Evolutionary conservation across 1,284 basidiomycete genomes (phyloP).

Genomic region (Microbotryum scabiosae): DNA sequence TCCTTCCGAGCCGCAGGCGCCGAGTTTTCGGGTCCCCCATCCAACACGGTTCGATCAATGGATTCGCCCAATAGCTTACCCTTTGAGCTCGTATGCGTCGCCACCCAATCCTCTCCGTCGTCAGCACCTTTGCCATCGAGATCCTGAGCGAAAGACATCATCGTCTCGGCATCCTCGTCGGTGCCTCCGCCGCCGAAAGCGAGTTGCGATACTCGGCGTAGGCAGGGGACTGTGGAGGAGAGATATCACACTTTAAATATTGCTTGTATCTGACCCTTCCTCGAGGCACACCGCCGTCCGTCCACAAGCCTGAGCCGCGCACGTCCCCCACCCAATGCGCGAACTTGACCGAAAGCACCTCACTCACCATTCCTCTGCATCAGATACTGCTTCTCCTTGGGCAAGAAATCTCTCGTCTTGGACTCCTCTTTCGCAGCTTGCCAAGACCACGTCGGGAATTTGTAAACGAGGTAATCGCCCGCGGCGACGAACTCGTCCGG

Average conservation of each 20-base stretch:
- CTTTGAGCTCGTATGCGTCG: conserved; percentile 39
- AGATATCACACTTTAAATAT: no score
- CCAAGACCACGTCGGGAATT: conserved; percentile 94
- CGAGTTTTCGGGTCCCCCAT: no score
- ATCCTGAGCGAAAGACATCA: conserved; percentile 51
- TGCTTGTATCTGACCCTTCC: no score
- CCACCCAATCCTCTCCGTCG: conserved; percentile 45
- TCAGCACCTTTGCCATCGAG: conserved; percentile 40
- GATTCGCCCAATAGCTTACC: conserved; percentile 1
- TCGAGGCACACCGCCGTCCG: no score
- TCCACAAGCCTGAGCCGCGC: no score
- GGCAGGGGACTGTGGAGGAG: conserved; percentile 62
- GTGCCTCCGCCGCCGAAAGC: conserved; percentile 90
- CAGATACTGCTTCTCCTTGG: conserved; percentile 90
- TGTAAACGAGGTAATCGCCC: conserved; percentile 88
- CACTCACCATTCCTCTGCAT: conserved; percentile 69
- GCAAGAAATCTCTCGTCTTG: conserved; percentile 82
- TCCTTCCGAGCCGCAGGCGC: no score
- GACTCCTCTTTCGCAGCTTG: conserved; percentile 46
- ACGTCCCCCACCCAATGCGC: no score
- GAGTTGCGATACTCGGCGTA: conserved; percentile 79
- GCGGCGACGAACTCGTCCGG: conserved; percentile 85
- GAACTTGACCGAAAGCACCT: no score
- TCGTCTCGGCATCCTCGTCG: conserved; percentile 86
- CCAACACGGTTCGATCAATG: no score